Evolutionary conservation across 2,329 filamentous ascomycete species (phyloP).

Genomic region (Penicillium italicum): DNA sequence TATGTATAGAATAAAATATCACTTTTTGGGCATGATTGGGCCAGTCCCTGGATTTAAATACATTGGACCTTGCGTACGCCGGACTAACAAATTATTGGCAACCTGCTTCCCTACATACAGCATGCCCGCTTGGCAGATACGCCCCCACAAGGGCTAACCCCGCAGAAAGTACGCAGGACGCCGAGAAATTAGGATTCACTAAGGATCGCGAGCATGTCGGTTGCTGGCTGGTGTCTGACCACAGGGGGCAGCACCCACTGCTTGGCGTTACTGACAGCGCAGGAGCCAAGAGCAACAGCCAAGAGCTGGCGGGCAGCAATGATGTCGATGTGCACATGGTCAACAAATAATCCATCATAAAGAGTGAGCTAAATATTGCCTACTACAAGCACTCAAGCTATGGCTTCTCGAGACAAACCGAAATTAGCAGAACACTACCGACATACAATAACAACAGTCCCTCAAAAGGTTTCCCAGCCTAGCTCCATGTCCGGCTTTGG

Average conservation of each 20-base stretch:
- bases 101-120: constrained; percentile 2
- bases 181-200: constrained; percentile 2
- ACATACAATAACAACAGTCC: background rate
- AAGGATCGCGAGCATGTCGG: background rate
- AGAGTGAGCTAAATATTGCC: background rate
- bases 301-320: background rate
- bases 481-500: background rate
- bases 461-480: background rate
- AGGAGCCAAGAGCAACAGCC: constrained; percentile 9
- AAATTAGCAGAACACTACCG: background rate
- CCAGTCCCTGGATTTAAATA: constrained; percentile 7
- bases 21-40: constrained; percentile 1
- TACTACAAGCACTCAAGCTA: background rate
- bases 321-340: background rate
- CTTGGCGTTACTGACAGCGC: constrained; percentile 13
- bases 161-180: constrained; percentile 12
- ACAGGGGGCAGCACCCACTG: constrained; percentile 2
- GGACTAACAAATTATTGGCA: background rate
- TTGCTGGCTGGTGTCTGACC: constrained; percentile 1
- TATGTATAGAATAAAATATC: background rate
- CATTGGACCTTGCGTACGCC: background rate
- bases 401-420: background rate
- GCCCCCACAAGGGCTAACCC: constrained; percentile 14
- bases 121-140: constrained; percentile 6
- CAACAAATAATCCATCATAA: background rate